Evolutionary conservation across 768 basidiomycete genomes (phyloP).

Genomic region (Hemileccinum impolitum): DNA sequence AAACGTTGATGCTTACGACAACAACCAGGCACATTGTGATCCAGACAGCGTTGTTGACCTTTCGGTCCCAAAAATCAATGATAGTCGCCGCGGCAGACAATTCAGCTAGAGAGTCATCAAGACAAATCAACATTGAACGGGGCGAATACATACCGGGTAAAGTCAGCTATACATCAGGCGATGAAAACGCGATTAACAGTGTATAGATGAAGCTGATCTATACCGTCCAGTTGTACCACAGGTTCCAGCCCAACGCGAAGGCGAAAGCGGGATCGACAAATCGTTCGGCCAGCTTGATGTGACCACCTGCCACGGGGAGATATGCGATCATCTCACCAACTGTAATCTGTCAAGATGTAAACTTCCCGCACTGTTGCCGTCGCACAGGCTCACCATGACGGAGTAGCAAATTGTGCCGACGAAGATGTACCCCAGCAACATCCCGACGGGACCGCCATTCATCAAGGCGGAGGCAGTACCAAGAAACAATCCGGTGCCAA

Average conservation of each 20-base stretch:
- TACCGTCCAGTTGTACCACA: slow-evolving; percentile 38
- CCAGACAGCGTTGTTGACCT: slow-evolving; percentile 44
- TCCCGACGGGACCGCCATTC: slow-evolving; percentile 27
- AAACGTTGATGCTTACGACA: slow-evolving; percentile 40
- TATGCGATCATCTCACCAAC: slow-evolving; percentile 43
- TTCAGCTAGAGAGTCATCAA: slow-evolving; percentile 29
- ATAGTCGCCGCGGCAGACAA: slow-evolving; percentile 46
- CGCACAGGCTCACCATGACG: slow-evolving; percentile 27
- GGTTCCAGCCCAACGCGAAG: slow-evolving; percentile 38
- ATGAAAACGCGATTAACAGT: slow-evolving; percentile 13
- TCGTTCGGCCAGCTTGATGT: slow-evolving; percentile 42
- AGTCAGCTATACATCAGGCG: slow-evolving; percentile 5
- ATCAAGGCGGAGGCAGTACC: slow-evolving; percentile 28
- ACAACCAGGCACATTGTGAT: slow-evolving; percentile 48
- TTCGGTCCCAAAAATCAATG: slow-evolving; percentile 41
- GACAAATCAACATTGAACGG: too few relatives aligned
- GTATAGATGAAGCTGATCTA: neutral
- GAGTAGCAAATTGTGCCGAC: slow-evolving; percentile 26
- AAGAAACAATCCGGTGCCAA: slow-evolving; percentile 17
- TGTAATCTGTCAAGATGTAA: slow-evolving; percentile 13
- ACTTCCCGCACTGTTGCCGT: neutral
- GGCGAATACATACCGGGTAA: slow-evolving; percentile 12
- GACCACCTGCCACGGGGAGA: slow-evolving; percentile 42
- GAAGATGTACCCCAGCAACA: too few relatives aligned
- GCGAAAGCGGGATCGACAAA: slow-evolving; percentile 42